phyloP scores from a whole-genome alignment of 2,329 filamentous ascomycete genomes.

The Xylaria sp. region DNA sequence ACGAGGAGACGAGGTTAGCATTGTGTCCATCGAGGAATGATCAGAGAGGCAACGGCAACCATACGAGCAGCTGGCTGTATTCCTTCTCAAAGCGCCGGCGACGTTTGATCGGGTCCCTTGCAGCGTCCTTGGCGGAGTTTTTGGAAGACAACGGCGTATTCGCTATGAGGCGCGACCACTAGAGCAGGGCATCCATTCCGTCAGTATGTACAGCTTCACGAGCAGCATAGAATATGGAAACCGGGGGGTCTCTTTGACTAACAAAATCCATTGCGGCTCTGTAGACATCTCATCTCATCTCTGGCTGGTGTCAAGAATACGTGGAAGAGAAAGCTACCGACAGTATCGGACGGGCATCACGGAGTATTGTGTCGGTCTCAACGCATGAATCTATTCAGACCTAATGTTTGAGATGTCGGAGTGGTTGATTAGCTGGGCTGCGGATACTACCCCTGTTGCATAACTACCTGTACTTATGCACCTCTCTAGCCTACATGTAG shows the following conservation, averaged over 20 bases:
- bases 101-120: conserved; percentile 70
- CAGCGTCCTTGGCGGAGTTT: conserved; percentile 66
- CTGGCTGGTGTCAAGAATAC: conserved; percentile 8
- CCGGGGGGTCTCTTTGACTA: conserved; percentile 43
- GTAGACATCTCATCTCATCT: conserved; percentile 58
- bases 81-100: conserved; percentile 74
- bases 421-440: no score
- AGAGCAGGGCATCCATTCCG: conserved; percentile 30
- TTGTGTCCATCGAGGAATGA: neutral
- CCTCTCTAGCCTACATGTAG: no score
- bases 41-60: conserved; percentile 32
- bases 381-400: conserved; percentile 32
- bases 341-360: conserved; percentile 15
- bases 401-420: conserved; percentile 32
- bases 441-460: no score
- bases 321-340: neutral
- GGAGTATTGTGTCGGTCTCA: conserved; percentile 3
- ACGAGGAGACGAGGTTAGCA: conserved; percentile 13
- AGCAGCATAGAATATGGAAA: conserved; percentile 14
- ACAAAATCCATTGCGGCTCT: conserved; percentile 67
- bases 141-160: conserved; percentile 68
- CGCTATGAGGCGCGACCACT: conserved; percentile 76
- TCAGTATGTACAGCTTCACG: conserved; percentile 32
- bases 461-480: no score
- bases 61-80: conserved; percentile 70